Percentiles rank a stretch among this genome's conserved stretches.
phyloP scores from a whole-genome alignment of 176 grass and related monocot genomes.

The Oryza glaberrima region DNA sequence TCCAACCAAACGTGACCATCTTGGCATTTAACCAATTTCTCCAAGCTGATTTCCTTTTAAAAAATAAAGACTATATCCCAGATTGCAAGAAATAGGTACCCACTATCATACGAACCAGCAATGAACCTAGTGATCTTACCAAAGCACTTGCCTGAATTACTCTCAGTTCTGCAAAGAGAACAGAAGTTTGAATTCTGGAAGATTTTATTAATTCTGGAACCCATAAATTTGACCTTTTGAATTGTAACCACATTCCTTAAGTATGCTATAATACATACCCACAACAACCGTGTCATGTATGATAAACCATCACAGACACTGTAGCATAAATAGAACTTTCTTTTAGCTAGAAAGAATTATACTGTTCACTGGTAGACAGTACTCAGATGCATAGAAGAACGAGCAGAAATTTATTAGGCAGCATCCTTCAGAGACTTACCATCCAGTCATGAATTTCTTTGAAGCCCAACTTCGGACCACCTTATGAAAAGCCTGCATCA shows the following conservation, averaged over 20 bases:
- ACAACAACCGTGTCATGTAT: background rate
- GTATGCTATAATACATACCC: background rate
- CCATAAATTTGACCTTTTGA: slow-evolving; percentile 17
- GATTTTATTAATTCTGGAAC: background rate
- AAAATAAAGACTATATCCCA: background rate
- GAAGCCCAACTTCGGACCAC: slow-evolving; percentile 90
- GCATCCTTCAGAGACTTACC: slow-evolving; percentile 48
- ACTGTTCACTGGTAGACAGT: slow-evolving; percentile 13
- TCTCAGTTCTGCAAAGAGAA: background rate
- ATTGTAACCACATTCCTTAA: background rate
- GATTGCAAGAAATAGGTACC: background rate
- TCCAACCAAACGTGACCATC: background rate
- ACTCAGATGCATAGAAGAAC: background rate
- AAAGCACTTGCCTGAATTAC: background rate
- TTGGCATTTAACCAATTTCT: background rate
- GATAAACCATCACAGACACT: background rate
- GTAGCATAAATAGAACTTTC: background rate
- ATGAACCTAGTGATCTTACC: background rate
- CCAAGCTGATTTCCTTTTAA: background rate
- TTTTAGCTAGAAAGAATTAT: background rate
- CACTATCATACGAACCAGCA: background rate
- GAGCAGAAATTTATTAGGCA: background rate
- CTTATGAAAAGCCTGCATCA: slow-evolving; percentile 86
- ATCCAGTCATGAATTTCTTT: slow-evolving; percentile 97
- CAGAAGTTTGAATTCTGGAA: background rate